A percentile compares a stretch with the other conserved stretches of the same genome.
phyloP scores from a whole-genome alignment of 345 rosid genomes.

The Lumnitzera littorea region DNA sequence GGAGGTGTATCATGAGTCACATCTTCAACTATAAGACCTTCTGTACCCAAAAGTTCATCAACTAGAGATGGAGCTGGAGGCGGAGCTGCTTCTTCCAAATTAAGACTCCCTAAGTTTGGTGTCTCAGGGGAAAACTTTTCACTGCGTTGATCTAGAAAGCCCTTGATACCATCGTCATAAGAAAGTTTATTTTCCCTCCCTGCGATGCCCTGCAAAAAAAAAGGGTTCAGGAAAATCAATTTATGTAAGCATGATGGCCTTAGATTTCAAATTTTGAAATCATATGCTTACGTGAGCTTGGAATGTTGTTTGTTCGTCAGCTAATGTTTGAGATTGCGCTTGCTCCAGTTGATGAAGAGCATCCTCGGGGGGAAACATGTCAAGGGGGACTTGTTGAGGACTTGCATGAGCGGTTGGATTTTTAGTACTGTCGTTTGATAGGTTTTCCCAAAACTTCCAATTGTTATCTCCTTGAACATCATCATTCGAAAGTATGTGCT shows the following conservation, averaged over 20 bases:
- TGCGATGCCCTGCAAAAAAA: neutral
- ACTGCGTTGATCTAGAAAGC: no score
- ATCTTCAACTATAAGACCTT: conserved; percentile 52
- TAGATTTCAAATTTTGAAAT: neutral
- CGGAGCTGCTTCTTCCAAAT: conserved; percentile 21
- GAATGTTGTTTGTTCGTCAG: conserved; percentile 16
- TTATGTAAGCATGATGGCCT: conserved; percentile 7
- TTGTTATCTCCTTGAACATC: no score
- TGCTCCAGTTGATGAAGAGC: conserved; percentile 4
- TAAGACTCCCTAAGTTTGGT: conserved; percentile 12
- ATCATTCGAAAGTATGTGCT: no score
- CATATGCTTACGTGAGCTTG: conserved; percentile 34
- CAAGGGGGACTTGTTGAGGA: no score
- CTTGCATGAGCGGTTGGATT: no score
- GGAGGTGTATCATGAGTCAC: conserved; percentile 41
- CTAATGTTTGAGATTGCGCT: conserved; percentile 14
- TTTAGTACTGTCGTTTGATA: no score
- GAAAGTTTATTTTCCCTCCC: no score
- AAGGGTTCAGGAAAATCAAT: conserved; percentile 7
- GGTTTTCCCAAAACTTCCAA: no score
- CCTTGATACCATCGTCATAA: no score
- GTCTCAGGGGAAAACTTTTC: no score
- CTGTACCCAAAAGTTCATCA: conserved; percentile 12
- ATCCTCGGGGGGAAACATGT: no score
- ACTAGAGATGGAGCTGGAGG: neutral